A percentile compares a stretch with the other conserved stretches of the same genome.
phyloP scores from a whole-genome alignment of 164 flowering plant genomes.

The Hamamelis virginiana region DNA sequence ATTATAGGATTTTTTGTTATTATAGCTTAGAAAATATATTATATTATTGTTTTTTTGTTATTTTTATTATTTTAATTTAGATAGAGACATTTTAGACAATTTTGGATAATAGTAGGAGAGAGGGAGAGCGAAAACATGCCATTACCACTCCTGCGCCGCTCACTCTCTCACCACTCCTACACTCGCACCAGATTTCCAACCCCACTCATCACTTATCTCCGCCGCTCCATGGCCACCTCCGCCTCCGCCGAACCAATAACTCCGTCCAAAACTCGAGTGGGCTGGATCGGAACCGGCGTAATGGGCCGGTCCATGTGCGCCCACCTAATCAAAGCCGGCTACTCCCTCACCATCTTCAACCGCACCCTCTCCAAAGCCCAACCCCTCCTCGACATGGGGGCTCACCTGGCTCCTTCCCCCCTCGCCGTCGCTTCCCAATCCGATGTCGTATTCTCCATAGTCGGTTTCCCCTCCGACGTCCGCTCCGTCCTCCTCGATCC shows the following conservation, averaged over 20 bases:
- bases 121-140: slow-evolving; percentile 4
- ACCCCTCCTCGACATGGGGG: slow-evolving; percentile 70
- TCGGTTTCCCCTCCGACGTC: slow-evolving; percentile 96
- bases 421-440: slow-evolving; percentile 64
- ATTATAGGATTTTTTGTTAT: too few relatives aligned
- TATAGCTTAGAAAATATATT: too few relatives aligned
- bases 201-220: slow-evolving; percentile 11
- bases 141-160: slow-evolving; percentile 4
- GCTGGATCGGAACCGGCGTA: slow-evolving; percentile 99
- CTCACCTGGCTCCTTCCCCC: slow-evolving; percentile 64
- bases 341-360: slow-evolving; percentile 83
- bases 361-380: slow-evolving; percentile 89
- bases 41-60: too few relatives aligned
- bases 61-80: too few relatives aligned
- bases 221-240: slow-evolving; percentile 52
- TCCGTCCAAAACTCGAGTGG: slow-evolving; percentile 67
- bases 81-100: too few relatives aligned
- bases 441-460: slow-evolving; percentile 95
- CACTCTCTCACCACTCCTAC: slow-evolving; percentile 10
- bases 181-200: slow-evolving; percentile 1
- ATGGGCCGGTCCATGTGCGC: slow-evolving; percentile 93
- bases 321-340: slow-evolving; percentile 84
- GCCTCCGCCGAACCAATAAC: slow-evolving; percentile 31
- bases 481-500: slow-evolving; percentile 71
- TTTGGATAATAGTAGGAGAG: too few relatives aligned